A percentile compares a stretch with the other conserved stretches of the same genome.
phyloP scores from a whole-genome alignment of 1,284 basidiomycete genomes.

The Cronartium quercuum region DNA sequence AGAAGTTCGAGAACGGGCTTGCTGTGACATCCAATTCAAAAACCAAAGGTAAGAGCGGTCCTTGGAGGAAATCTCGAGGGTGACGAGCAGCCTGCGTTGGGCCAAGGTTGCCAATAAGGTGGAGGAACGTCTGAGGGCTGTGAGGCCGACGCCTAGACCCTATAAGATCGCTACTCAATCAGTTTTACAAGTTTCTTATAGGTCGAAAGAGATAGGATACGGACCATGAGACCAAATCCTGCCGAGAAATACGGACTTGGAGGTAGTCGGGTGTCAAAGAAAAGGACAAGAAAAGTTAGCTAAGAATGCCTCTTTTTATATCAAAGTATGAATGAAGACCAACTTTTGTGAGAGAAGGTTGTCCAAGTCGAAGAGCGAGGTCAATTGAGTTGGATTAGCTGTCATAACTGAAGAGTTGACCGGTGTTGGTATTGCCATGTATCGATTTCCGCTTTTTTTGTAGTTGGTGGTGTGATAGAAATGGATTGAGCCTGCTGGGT shows the following conservation, averaged over 20 bases:
- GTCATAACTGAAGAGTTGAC: too few species aligned
- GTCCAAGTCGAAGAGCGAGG: background rate
- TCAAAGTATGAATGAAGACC: background rate
- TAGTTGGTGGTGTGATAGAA: too few species aligned
- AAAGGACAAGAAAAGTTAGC: too few species aligned
- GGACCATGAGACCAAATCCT: constrained; percentile 89
- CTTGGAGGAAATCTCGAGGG: constrained; percentile 92
- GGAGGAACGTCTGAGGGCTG: constrained; percentile 64
- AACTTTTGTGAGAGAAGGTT: background rate
- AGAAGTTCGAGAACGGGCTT: constrained; percentile 50
- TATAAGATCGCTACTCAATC: constrained; percentile 47
- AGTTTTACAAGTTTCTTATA: constrained; percentile 19
- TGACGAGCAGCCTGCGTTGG: constrained; percentile 83
- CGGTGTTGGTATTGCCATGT: too few species aligned
- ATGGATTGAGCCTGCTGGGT: too few species aligned
- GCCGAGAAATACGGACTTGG: constrained; percentile 87
- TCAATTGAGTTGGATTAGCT: background rate
- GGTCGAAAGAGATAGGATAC: constrained; percentile 41
- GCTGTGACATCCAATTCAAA: constrained; percentile 84
- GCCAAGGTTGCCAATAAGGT: constrained; percentile 67
- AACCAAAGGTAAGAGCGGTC: constrained; percentile 96
- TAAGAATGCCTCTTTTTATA: background rate
- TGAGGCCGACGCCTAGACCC: constrained; percentile 78
- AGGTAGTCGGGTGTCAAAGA: background rate
- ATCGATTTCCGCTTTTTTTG: too few species aligned